Conservation (phyloP, 768 basidiomycete species). For the Calocybe indica region DNA sequence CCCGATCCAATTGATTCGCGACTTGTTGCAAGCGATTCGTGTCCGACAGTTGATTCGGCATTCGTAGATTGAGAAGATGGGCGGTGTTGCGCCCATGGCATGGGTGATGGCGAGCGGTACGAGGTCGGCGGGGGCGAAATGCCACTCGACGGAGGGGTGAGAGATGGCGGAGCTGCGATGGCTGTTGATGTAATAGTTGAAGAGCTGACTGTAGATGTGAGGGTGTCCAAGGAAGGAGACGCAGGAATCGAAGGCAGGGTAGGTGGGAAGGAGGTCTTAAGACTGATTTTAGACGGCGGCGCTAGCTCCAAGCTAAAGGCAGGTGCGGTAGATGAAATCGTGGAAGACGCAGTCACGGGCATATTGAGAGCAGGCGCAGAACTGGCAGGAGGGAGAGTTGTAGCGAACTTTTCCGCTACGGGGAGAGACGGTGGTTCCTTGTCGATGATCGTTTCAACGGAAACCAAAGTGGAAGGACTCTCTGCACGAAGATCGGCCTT, state of each 20-base stretch:
- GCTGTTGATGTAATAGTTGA: neutral
- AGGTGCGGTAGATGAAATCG: neutral
- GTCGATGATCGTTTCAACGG: constrained; percentile 10
- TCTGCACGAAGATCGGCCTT: constrained; percentile 27
- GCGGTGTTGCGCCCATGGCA: neutral
- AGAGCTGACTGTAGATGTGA: constrained; percentile 7
- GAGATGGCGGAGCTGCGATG: neutral
- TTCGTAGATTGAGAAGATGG: too few relatives aligned
- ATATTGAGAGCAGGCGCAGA: constrained; percentile 5
- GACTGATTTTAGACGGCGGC: neutral
- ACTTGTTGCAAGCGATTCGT: neutral
- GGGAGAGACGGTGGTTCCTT: constrained; percentile 32
- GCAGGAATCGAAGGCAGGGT: neutral
- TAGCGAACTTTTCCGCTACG: constrained; percentile 43
- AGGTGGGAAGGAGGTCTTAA: too few relatives aligned
- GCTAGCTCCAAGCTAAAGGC: neutral
- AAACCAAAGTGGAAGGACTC: constrained; percentile 10
- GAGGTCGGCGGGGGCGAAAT: constrained; percentile 1
- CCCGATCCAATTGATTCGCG: constrained; percentile 14
- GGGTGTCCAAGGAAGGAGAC: constrained; percentile 1
- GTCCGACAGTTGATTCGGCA: too few relatives aligned
- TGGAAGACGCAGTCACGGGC: constrained; percentile 2
- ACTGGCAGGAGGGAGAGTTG: constrained; percentile 18
- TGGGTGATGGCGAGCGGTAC: neutral
- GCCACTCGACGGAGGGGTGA: neutral